Percentiles rank a stretch among this genome's conserved stretches.
phyloP scores from a whole-genome alignment of 371 early-diverging fungal species.

The Aphelidium insulamus region DNA sequence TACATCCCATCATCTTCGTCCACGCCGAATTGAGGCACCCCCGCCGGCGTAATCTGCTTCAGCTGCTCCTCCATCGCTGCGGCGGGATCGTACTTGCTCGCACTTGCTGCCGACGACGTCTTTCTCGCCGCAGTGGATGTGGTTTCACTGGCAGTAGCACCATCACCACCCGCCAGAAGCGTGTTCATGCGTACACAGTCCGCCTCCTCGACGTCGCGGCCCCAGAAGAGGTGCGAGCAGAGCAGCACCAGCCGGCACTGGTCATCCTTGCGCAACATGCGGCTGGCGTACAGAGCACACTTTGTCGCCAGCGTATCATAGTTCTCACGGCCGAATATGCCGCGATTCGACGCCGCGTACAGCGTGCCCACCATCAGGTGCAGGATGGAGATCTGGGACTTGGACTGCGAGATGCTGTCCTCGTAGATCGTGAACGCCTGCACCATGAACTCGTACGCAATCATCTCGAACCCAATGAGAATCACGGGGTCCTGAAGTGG shows the following conservation, averaged over 20 bases:
- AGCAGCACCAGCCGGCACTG: conserved; percentile 62
- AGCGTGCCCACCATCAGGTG: conserved; percentile 55
- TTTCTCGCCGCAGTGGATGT: conserved; percentile 12
- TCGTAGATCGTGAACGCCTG: conserved; percentile 82
- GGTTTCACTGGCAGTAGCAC: not conserved
- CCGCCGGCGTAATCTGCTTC: too few relatives aligned
- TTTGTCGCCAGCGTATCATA: conserved; percentile 74
- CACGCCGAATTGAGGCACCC: too few relatives aligned
- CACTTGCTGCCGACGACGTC: conserved; percentile 9
- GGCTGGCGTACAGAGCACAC: conserved; percentile 57
- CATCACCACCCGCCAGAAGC: conserved; percentile 3
- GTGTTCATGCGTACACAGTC: too few relatives aligned
- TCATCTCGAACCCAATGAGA: conserved; percentile 53
- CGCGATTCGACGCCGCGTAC: conserved; percentile 26
- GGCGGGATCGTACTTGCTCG: conserved; percentile 3
- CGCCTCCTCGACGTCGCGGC: conserved; percentile 12
- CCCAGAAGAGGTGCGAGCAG: conserved; percentile 74
- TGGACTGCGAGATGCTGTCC: conserved; percentile 63
- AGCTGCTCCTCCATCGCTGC: too few relatives aligned
- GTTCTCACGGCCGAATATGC: conserved; percentile 54
- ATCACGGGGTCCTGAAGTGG: conserved; percentile 56
- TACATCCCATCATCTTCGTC: too few relatives aligned
- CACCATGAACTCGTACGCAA: conserved; percentile 75
- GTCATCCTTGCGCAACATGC: conserved; percentile 71
- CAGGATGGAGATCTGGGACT: conserved; percentile 62